Evolutionary conservation across 164 flowering plant species (phyloP).

Genomic region (Hamamelis virginiana): DNA sequence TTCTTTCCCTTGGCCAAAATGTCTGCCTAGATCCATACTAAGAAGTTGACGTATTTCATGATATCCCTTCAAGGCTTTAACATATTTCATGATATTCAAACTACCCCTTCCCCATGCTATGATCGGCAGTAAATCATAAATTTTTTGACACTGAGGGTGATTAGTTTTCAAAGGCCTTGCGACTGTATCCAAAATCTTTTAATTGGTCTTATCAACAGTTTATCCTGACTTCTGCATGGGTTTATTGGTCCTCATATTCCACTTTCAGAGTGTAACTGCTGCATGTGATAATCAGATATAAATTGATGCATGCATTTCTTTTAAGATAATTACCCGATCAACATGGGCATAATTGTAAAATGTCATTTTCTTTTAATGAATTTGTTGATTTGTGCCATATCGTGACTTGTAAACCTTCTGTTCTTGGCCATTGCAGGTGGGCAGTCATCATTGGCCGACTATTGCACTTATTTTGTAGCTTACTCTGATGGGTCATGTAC

Average conservation of each 20-base stretch:
- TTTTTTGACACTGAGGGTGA: neutral
- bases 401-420: neutral
- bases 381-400: neutral
- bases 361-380: neutral
- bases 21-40: too few species aligned
- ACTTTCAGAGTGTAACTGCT: neutral
- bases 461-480: constrained; percentile 95
- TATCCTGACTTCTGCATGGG: neutral
- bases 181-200: neutral
- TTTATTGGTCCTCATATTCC: neutral
- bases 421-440: constrained; percentile 60
- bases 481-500: constrained; percentile 99
- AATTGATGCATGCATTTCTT: neutral
- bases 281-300: neutral
- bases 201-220: neutral
- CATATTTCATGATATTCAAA: too few species aligned
- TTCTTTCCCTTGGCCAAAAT: too few species aligned
- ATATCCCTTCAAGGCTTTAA: too few species aligned
- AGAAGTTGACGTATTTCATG: too few species aligned
- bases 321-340: neutral
- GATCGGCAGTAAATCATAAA: neutral
- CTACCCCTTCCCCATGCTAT: too few species aligned
- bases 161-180: neutral
- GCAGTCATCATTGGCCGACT: constrained; percentile 98
- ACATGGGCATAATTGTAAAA: neutral